Evolutionary conservation across 371 early-diverging fungal species (phyloP).

Genomic region (Syncephalastrum contaminatum): DNA sequence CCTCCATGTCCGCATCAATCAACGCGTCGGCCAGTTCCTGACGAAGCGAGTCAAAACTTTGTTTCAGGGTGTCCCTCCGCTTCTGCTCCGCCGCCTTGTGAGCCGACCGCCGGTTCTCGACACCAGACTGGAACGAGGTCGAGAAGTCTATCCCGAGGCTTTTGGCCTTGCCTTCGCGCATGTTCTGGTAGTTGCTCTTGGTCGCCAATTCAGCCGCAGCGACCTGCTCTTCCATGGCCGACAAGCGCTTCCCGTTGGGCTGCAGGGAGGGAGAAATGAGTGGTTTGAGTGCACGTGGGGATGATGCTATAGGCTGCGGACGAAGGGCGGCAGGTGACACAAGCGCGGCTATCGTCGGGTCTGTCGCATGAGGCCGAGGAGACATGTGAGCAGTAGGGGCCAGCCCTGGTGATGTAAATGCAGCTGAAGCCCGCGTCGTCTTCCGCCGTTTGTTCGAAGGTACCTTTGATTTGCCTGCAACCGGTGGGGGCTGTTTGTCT

Average conservation of each 20-base stretch:
- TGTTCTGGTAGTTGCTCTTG: conserved; percentile 85
- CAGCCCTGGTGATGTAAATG: conserved; percentile 26
- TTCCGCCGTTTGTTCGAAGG: conserved; percentile 21
- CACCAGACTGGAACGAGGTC: conserved; percentile 67
- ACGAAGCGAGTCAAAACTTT: conserved; percentile 83
- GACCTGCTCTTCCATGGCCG: conserved; percentile 45
- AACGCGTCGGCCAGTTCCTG: conserved; percentile 65
- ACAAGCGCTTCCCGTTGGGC: conserved; percentile 37
- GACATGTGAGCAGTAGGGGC: conserved; percentile 19
- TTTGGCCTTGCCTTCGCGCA: conserved; percentile 83
- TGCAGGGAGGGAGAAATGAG: conserved; percentile 54
- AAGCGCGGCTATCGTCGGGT: conserved; percentile 24
- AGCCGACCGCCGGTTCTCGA: conserved; percentile 73
- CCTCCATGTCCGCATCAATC: conserved; percentile 34
- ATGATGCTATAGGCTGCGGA: conserved; percentile 23
- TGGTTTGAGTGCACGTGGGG: conserved; percentile 45
- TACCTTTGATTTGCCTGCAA: conserved; percentile 6
- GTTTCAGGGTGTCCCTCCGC: conserved; percentile 87
- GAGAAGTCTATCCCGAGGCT: conserved; percentile 71
- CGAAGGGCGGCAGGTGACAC: conserved; percentile 40
- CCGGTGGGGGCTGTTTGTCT: conserved; percentile 4
- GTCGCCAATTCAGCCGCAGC: conserved; percentile 59
- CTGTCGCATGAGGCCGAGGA: conserved; percentile 13
- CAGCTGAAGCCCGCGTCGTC: conserved; percentile 16
- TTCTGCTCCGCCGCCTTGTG: conserved; percentile 95